Conservation (phyloP, 2,329 filamentous ascomycete genomes). For the Monosporascus cannonballus region DNA sequence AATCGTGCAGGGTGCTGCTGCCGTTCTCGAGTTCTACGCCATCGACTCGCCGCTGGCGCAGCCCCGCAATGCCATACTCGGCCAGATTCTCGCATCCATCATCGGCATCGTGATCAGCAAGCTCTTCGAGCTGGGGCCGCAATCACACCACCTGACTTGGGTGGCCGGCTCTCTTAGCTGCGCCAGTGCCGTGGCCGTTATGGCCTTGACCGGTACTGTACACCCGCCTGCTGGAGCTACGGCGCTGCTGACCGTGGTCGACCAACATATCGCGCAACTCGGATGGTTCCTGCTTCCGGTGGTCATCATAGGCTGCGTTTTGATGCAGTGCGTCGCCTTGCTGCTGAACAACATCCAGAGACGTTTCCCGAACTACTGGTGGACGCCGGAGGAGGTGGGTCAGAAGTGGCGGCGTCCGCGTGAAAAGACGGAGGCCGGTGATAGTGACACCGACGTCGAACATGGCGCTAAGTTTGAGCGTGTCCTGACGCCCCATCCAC, state of each 20-base stretch:
- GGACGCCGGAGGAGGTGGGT: conserved; percentile 39
- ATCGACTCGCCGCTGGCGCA: conserved; percentile 69
- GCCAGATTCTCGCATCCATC: conserved; percentile 58
- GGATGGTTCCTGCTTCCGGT: conserved; percentile 67
- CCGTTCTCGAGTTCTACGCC: conserved; percentile 68
- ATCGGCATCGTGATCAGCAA: conserved; percentile 59
- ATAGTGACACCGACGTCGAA: conserved; percentile 6
- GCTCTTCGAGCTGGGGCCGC: conserved; percentile 50
- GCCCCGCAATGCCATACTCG: conserved; percentile 62
- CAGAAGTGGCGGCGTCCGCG: conserved; percentile 1
- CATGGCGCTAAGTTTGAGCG: conserved; percentile 7
- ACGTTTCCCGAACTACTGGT: conserved; percentile 66
- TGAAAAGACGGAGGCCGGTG: not conserved
- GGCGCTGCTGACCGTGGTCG: conserved; percentile 60
- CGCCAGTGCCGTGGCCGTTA: conserved; percentile 54
- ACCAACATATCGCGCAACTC: conserved; percentile 44
- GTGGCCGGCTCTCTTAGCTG: conserved; percentile 61
- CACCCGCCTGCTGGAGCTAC: conserved; percentile 73
- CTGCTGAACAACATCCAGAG: conserved; percentile 65
- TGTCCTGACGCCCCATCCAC: not conserved
- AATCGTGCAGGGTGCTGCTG: conserved; percentile 56
- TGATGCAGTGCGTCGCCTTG: conserved; percentile 59
- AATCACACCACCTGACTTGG: conserved; percentile 50
- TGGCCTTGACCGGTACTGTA: conserved; percentile 65
- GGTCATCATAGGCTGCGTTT: conserved; percentile 49